Evolutionary conservation across 257 asterid genomes (phyloP).

Genomic region (Gentiana dahurica): DNA sequence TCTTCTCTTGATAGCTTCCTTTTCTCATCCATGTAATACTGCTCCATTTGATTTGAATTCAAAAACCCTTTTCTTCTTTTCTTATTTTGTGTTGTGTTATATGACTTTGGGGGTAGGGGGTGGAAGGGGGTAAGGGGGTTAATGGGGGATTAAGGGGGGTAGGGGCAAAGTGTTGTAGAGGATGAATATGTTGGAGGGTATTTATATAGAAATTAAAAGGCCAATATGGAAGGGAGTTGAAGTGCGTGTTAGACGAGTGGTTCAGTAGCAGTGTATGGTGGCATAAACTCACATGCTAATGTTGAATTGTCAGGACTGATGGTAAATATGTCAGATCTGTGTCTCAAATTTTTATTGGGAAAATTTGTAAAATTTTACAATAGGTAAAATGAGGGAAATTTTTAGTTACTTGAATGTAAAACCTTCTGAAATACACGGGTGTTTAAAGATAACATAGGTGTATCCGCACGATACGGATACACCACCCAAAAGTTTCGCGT

Average conservation of each 20-base stretch:
- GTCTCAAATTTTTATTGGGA: neutral
- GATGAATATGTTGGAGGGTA: slow-evolving; percentile 24
- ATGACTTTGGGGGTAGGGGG: neutral
- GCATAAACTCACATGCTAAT: slow-evolving; percentile 47
- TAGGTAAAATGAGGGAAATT: too few species aligned
- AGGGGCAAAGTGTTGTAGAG: slow-evolving; percentile 5
- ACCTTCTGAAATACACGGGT: too few species aligned
- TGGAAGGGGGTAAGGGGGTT: slow-evolving; percentile 1
- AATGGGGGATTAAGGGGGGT: slow-evolving; percentile 5
- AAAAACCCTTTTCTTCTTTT: slow-evolving; percentile 1
- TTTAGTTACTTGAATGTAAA: too few species aligned
- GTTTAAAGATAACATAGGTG: too few species aligned
- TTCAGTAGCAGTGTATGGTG: slow-evolving; percentile 19
- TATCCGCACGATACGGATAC: too few species aligned
- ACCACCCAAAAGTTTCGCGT: too few species aligned
- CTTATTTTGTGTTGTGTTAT: slow-evolving; percentile 8
- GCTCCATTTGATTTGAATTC: slow-evolving; percentile 28
- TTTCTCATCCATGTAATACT: slow-evolving; percentile 61
- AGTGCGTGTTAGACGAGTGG: slow-evolving; percentile 39
- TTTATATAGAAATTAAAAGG: slow-evolving; percentile 29
- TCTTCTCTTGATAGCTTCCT: slow-evolving; percentile 53
- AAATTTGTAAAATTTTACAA: too few species aligned
- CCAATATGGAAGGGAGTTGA: slow-evolving; percentile 13
- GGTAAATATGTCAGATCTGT: slow-evolving; percentile 7
- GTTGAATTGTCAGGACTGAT: slow-evolving; percentile 33